Evolutionary conservation across 2,329 filamentous ascomycete species (phyloP).

Genomic region (Hypoxylon sp.): DNA sequence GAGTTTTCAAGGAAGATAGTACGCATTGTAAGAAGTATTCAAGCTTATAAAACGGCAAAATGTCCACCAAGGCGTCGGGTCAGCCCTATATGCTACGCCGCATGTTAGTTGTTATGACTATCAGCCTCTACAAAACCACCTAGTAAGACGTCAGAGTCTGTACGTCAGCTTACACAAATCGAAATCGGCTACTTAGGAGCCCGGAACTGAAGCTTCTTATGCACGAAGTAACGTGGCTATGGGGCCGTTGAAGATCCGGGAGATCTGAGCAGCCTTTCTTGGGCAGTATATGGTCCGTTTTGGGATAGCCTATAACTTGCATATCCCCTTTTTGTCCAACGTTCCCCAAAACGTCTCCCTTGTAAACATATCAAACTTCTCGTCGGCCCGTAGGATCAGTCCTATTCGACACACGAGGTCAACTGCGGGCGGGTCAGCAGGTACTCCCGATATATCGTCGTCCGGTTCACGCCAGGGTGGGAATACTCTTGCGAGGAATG

Average conservation of each 20-base stretch:
- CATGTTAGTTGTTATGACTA: conserved; percentile 18
- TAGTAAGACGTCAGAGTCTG: conserved; percentile 17
- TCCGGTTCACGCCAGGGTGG: conserved; percentile 25
- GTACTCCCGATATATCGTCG: conserved; percentile 18
- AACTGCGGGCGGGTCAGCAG: conserved; percentile 31
- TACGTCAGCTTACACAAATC: conserved; percentile 35
- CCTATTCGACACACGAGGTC: conserved; percentile 32
- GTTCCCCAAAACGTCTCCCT: conserved; percentile 13
- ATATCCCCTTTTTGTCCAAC: conserved; percentile 23
- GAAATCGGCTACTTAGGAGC: conserved; percentile 11
- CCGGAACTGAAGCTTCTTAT: conserved; percentile 26
- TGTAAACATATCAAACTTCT: conserved; percentile 24
- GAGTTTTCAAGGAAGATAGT: neutral
- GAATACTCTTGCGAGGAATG: conserved; percentile 7
- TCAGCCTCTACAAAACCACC: conserved; percentile 28
- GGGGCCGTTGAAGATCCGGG: conserved; percentile 26
- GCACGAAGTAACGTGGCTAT: conserved; percentile 17
- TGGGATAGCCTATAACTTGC: conserved; percentile 39
- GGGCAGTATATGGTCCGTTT: conserved; percentile 23
- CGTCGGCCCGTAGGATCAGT: conserved; percentile 22
- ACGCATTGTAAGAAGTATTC: conserved; percentile 1
- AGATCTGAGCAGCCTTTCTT: conserved; percentile 33
- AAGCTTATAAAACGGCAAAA: conserved; percentile 3
- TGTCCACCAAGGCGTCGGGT: conserved; percentile 35
- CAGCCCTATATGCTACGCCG: conserved; percentile 40